A percentile compares a stretch with the other conserved stretches of the same genome.
These are phyloP conservation scores for Dendrobium officinale DNA, from an alignment of 106 monocot genomes.

Conservation along the genomic window DNA sequence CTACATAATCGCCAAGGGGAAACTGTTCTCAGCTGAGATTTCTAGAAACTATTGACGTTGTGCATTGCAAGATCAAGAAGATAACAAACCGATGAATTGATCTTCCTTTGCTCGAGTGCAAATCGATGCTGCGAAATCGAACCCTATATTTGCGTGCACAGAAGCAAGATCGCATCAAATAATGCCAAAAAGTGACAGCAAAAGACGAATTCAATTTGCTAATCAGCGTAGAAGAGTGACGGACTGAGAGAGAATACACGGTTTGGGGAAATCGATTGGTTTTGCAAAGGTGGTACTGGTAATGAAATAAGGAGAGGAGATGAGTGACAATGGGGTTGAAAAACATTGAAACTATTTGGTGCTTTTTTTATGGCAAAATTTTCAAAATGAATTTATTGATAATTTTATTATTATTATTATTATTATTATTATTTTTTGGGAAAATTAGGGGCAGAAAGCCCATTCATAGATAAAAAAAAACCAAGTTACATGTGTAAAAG, in stretches of 20 bases:
- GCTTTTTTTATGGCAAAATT: too few relatives aligned
- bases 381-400: too few relatives aligned
- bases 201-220: background rate
- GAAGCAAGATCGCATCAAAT: background rate
- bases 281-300: too few relatives aligned
- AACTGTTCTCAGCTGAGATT: background rate
- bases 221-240: background rate
- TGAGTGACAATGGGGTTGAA: too few relatives aligned
- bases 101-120: background rate
- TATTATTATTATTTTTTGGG: too few relatives aligned
- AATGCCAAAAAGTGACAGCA: background rate
- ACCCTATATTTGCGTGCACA: background rate
- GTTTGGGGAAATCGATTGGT: background rate
- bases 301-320: too few relatives aligned
- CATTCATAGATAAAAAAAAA: too few relatives aligned
- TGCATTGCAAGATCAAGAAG: background rate
- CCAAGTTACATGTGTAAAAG: too few relatives aligned
- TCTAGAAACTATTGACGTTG: background rate
- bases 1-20: background rate
- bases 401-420: too few relatives aligned
- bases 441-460: too few relatives aligned
- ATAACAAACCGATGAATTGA: background rate
- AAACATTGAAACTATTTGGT: too few relatives aligned
- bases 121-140: background rate
- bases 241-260: background rate